Base-by-base conservation (phyloP, 129 eudicot genomes). In the Gnaphalium uliginosum region DNA sequence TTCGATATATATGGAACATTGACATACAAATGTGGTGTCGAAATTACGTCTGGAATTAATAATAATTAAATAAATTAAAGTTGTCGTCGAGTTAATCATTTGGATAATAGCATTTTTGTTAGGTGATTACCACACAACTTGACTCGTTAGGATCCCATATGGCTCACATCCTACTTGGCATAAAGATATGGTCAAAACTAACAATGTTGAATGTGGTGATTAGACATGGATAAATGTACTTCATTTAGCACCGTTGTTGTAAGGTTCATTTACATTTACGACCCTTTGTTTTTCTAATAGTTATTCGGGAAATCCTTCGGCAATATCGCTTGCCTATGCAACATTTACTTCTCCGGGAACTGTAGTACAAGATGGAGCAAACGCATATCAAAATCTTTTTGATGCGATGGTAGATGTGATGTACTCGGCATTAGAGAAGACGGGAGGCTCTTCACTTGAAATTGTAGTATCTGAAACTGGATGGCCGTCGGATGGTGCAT, bases 381-480 rank as follows among this genome's bases (percentile, higher is more conserved):
- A 69, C 21, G 83, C 76, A 68, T 83, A 83, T 81, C 86, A 83
- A n/a, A 83, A 83, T 72, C 73, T 83, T 19, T 83, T 83, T 39
- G 83, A 83, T 13, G 86, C 83, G 0, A 78, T 83, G 25, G 33
- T 83, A 19, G 86, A 83, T 63, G 80, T 24, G 35, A 60, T 29
- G n/a, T 78, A 73, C 75, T 78, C 83, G 0, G 79, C 83, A 6
- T n/a, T 83, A 14, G 83, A 78, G 69, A 78, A 6, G 37, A 69
- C 80, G 0, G 73, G 86, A 68, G 83, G 80, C 46, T 19, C 69
- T 48, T 73, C 80, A 0, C 13, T 78, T 14, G 83, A 78, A 74
- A 72, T 83, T 54, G 81, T 83, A 60, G 8, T 83, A 35, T 83
- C 86, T 8, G 81, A 83, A 69, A 83, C 80, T 2, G 83, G 83